A percentile compares a stretch with the other conserved stretches of the same genome.
Evolutionary conservation across 2,329 filamentous ascomycete genomes (phyloP).

Genomic region (Canariomyces notabilis): DNA sequence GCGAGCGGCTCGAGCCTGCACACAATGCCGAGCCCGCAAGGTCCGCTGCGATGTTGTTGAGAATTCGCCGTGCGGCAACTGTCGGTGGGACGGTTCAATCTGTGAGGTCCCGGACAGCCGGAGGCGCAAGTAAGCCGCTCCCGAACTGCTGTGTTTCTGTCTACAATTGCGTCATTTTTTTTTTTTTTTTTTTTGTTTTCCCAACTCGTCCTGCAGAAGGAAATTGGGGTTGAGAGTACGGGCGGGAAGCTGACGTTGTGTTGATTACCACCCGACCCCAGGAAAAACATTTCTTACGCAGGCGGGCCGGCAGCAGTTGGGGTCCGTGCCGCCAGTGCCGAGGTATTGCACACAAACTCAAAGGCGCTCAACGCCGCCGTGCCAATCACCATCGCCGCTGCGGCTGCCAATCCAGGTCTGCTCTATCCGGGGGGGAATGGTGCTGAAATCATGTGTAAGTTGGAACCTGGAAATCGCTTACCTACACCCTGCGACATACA

Average conservation of each 20-base stretch:
- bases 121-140: slow-evolving; percentile 66
- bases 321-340: slow-evolving; percentile 31
- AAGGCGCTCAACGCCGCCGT: slow-evolving; percentile 34
- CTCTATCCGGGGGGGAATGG: not conserved
- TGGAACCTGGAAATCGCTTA: no score
- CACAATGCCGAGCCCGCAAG: slow-evolving; percentile 82
- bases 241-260: no score
- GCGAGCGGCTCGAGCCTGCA: slow-evolving; percentile 85
- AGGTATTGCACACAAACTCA: slow-evolving; percentile 41
- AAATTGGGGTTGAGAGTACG: no score
- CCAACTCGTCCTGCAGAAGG: no score
- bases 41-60: slow-evolving; percentile 93
- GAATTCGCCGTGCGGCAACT: slow-evolving; percentile 82
- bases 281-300: slow-evolving; percentile 40
- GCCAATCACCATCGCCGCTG: slow-evolving; percentile 31
- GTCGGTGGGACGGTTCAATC: slow-evolving; percentile 72
- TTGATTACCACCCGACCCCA: slow-evolving; percentile 27
- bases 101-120: slow-evolving; percentile 77
- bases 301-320: slow-evolving; percentile 13
- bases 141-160: not conserved
- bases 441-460: not conserved
- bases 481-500: no score
- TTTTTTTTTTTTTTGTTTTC: slow-evolving; percentile 9
- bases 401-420: not conserved
- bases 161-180: slow-evolving; percentile 20